Conservation (phyloP, 1,139 yeast species). For the Pichia sp. region DNA sequence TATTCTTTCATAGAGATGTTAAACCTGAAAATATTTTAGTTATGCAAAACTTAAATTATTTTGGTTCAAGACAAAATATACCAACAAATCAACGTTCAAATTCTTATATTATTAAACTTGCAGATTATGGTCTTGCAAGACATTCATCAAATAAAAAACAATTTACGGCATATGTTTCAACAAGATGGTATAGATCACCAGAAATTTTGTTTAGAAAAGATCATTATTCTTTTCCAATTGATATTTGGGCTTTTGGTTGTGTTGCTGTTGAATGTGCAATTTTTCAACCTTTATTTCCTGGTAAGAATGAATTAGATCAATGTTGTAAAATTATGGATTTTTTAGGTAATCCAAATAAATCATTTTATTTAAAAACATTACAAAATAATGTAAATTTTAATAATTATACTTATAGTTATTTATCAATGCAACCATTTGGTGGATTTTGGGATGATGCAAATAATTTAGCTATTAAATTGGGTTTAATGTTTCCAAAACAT, state of each 20-base stretch:
- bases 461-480: slow-evolving; percentile 43
- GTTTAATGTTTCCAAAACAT: slow-evolving; percentile 45
- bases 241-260: slow-evolving; percentile 91
- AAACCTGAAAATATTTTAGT: slow-evolving; percentile 76
- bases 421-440: slow-evolving; percentile 38
- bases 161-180: slow-evolving; percentile 79
- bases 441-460: slow-evolving; percentile 64
- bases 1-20: slow-evolving; percentile 83
- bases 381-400: background rate
- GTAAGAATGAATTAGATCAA: slow-evolving; percentile 72
- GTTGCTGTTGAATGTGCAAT: slow-evolving; percentile 78
- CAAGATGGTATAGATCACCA: slow-evolving; percentile 96
- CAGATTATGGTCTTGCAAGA: slow-evolving; percentile 89
- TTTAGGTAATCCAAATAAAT: slow-evolving; percentile 58
- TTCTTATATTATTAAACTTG: slow-evolving; percentile 66
- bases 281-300: slow-evolving; percentile 78
- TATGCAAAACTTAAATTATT: slow-evolving; percentile 49
- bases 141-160: slow-evolving; percentile 47
- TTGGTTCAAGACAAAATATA: slow-evolving; percentile 37
- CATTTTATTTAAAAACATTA: slow-evolving; percentile 3
- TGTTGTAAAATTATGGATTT: slow-evolving; percentile 56
- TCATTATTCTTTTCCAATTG: slow-evolving; percentile 69
- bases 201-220: slow-evolving; percentile 71
- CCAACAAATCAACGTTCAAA: slow-evolving; percentile 39
- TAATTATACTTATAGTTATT: background rate